phyloP scores from a whole-genome alignment of 2,329 filamentous ascomycete species.

The Exophiala sp. region DNA sequence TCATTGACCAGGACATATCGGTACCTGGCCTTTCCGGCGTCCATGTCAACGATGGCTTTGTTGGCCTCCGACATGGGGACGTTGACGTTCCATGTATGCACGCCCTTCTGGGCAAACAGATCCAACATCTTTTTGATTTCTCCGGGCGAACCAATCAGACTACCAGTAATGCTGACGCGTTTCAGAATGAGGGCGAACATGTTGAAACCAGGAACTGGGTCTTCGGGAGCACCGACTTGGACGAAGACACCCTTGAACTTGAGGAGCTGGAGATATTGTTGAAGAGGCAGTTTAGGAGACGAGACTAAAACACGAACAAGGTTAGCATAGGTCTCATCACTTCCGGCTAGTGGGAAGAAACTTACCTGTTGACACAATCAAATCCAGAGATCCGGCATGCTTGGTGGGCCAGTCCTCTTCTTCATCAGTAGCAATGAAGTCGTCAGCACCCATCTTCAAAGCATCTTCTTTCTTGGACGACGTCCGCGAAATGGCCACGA shows the following conservation, averaged over 20 bases:
- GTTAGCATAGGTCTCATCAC: neutral
- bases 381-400: conserved; percentile 47
- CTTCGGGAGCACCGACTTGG: conserved; percentile 64
- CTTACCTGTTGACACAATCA: conserved; percentile 41
- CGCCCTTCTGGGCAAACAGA: conserved; percentile 40
- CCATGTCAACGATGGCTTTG: conserved; percentile 41
- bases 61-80: conserved; percentile 43
- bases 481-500: conserved; percentile 53
- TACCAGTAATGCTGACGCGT: conserved; percentile 50
- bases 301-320: conserved; percentile 39
- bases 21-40: conserved; percentile 43
- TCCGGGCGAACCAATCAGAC: conserved; percentile 40
- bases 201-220: conserved; percentile 49
- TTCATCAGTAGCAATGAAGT: conserved; percentile 53
- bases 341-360: neutral
- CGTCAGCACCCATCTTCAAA: conserved; percentile 49
- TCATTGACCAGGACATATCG: conserved; percentile 43
- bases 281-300: conserved; percentile 60
- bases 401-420: conserved; percentile 50
- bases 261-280: conserved; percentile 56
- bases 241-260: conserved; percentile 56
- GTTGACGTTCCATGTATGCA: conserved; percentile 43
- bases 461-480: conserved; percentile 49
- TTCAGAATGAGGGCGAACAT: conserved; percentile 57
- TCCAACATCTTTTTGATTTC: conserved; percentile 44